These are phyloP conservation scores for Boechera divaricarpa DNA, from an alignment of 345 rosid species.

Conservation along the genomic window DNA sequence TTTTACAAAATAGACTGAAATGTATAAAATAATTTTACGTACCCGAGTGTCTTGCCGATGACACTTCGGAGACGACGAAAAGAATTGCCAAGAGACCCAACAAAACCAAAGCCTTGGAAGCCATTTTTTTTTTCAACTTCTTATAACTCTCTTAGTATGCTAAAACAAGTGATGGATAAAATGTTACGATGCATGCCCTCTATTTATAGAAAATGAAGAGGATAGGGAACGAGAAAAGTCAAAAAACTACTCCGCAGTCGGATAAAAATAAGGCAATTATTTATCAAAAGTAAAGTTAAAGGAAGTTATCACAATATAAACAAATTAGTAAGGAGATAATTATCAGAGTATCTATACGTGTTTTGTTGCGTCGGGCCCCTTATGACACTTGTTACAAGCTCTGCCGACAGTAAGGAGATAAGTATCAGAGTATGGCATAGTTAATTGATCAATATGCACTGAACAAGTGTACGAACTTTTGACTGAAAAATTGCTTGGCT, in stretches of 20 bases:
- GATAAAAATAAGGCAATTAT: neutral
- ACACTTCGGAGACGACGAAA: slow-evolving; percentile 27
- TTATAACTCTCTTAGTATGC: neutral
- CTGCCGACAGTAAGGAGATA: no score
- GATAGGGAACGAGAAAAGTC: slow-evolving; percentile 31
- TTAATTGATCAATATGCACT: no score
- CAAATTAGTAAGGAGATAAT: slow-evolving; percentile 30
- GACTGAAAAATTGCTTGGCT: no score
- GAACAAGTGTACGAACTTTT: no score
- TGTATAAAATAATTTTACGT: neutral
- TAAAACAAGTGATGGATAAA: slow-evolving; percentile 19
- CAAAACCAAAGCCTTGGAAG: slow-evolving; percentile 36
- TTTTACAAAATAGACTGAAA: neutral
- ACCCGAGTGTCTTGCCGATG: slow-evolving; percentile 18
- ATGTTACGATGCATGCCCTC: neutral
- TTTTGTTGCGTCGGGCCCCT: neutral
- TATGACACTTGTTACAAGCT: neutral
- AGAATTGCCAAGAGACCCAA: slow-evolving; percentile 38
- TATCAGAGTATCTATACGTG: slow-evolving; percentile 2
- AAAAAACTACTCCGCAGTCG: neutral
- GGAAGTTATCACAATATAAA: neutral
- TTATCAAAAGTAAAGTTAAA: neutral
- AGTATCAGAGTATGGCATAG: no score
- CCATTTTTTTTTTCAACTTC: slow-evolving; percentile 21
- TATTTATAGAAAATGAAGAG: neutral